These are phyloP conservation scores for Lojkania enalia DNA, from an alignment of 2,329 filamentous ascomycete species.

Conservation along the genomic window DNA sequence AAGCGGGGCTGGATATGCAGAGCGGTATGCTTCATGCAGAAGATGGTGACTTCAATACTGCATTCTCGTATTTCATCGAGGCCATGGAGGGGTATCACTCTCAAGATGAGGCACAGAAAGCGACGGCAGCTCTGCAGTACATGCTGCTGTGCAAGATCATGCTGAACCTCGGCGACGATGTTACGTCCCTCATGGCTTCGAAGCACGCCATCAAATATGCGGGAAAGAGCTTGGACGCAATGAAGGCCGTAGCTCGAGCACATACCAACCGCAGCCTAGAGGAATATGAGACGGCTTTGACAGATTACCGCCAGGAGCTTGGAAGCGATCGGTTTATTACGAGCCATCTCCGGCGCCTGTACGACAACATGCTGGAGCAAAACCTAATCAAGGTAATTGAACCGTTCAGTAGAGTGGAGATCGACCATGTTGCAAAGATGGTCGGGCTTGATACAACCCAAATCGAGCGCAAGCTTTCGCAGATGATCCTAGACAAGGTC, in stretches of 20 bases:
- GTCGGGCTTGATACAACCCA: constrained; percentile 94
- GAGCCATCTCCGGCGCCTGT: constrained; percentile 91
- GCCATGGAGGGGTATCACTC: constrained; percentile 95
- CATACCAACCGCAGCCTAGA: constrained; percentile 95
- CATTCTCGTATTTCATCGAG: constrained; percentile 99
- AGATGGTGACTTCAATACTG: constrained; percentile 98
- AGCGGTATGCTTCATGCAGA: constrained; percentile 98
- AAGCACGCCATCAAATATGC: constrained; percentile 98
- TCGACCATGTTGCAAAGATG: constrained; percentile 96
- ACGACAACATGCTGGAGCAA: constrained; percentile 99
- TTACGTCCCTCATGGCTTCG: constrained; percentile 89
- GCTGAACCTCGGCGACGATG: constrained; percentile 95
- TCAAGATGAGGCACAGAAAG: constrained; percentile 83
- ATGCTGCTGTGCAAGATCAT: constrained; percentile 99
- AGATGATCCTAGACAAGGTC: constrained; percentile 99
- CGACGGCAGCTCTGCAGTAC: constrained; percentile 97
- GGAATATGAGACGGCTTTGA: constrained; percentile 93
- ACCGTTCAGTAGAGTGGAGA: constrained; percentile 95
- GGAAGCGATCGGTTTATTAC: constrained; percentile 95
- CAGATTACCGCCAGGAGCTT: constrained; percentile 88
- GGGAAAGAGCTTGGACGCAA: constrained; percentile 92
- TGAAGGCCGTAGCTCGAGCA: constrained; percentile 97
- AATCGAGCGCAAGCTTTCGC: constrained; percentile 95
- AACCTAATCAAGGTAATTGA: constrained; percentile 99
- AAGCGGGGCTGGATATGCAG: constrained; percentile 98